These are phyloP conservation scores for Nigrospora sphaerica DNA, from an alignment of 2,329 filamentous ascomycete species.

Conservation along the genomic window DNA sequence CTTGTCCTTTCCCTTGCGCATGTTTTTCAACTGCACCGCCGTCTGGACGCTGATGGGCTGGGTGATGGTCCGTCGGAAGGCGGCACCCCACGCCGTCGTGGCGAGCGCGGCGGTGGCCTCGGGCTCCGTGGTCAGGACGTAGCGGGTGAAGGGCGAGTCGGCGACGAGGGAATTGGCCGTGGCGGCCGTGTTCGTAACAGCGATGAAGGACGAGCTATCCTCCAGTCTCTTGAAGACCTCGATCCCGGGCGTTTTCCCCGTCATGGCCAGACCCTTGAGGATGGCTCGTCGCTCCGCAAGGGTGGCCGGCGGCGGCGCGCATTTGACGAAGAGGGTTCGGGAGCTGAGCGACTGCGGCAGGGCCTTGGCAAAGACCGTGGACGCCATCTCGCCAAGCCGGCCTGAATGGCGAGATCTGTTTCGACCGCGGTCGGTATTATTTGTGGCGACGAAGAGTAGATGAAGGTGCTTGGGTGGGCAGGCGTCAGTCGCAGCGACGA, in stretches of 20 bases:
- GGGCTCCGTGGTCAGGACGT: constrained; percentile 21
- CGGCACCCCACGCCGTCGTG: constrained; percentile 16
- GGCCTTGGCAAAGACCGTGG: constrained; percentile 16
- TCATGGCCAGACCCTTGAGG: constrained; percentile 41
- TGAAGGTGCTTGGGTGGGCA: too few relatives aligned
- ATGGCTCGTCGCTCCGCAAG: constrained; percentile 50
- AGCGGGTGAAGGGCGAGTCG: constrained; percentile 41
- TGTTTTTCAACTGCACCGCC: not conserved
- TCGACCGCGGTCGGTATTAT: too few relatives aligned
- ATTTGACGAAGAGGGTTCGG: constrained; percentile 38
- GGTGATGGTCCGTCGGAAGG: constrained; percentile 15
- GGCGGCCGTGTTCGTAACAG: constrained; percentile 33
- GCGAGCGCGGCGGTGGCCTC: constrained; percentile 1
- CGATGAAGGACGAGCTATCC: constrained; percentile 43
- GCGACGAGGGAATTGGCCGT: constrained; percentile 32
- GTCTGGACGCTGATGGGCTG: constrained; percentile 13
- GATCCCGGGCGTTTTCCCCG: constrained; percentile 30
- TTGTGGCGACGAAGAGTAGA: too few relatives aligned
- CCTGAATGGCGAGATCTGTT: not conserved
- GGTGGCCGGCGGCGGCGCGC: constrained; percentile 41
- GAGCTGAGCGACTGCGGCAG: constrained; percentile 17
- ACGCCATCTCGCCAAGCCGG: constrained; percentile 11
- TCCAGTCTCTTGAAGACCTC: constrained; percentile 45
- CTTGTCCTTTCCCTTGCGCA: not conserved
- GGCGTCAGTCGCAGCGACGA: too few relatives aligned